Evolutionary conservation across 2,329 filamentous ascomycete species (phyloP), one percentile per base, ranked within the genome.

Genomic region (Sporothrix schenckii): DNA sequence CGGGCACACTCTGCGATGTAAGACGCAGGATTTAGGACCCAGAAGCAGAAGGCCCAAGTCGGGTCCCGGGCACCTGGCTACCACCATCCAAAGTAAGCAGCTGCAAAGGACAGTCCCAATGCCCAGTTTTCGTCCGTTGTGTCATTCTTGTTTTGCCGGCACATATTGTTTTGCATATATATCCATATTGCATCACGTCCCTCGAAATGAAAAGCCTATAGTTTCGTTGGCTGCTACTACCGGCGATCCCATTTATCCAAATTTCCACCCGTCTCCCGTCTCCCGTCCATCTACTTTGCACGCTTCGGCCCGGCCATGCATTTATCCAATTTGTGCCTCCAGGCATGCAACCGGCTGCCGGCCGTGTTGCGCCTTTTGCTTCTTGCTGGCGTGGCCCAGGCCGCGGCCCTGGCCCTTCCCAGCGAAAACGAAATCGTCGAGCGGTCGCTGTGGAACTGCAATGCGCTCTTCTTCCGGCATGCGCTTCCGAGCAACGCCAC

Each of bases 401-500:
- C n/a, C 16, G 19, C 24, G 14, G 14, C 50, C n/a, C 14, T 52
- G 14, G 14, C 50, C n/a, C 14, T 54, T 13, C 52, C 52, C 3
- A 54, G 11, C 6, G 52, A 54, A 13, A 24, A 10, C 52, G 14
- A 24, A 24, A 2, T 14, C 10, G 52, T 27, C n/a, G n/a, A 54
- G 52, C 21, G 21, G n/a, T 54, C 52, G 7, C n/a, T 54, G n/a
- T 14, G 41, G 41, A 58, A 50, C 41, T 68, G 66, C 66, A 68
- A 68, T 39, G 66, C 52, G 11, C 34, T 34, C 24, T 60, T 68
- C 41, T 68, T 60, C 13, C 11, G 24, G 39, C 41, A 44, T 4
- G 24, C 34, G 4, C 24, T 71, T 16, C 66, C 70, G 13, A 19
- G 63, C 7, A 56, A 71, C 30, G 72, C 70, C 2, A 68, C 68